Conservation (phyloP, 148 eudicot genomes). For the Chenopodium quinoa region DNA sequence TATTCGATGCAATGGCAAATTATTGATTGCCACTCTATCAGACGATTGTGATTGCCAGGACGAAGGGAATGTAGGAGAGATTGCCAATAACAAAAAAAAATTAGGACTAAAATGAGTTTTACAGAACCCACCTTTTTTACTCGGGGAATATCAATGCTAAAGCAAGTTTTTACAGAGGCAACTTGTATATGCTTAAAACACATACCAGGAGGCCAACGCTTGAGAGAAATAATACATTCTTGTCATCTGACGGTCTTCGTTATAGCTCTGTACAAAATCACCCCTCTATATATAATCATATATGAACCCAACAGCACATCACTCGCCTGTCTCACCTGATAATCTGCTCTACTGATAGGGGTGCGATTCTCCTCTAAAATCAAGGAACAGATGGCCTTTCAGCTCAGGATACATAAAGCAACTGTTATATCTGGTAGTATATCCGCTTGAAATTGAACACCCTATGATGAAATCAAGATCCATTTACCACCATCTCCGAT, state of each 20-base stretch:
- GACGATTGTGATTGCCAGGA: slow-evolving; percentile 2
- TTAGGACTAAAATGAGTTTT: slow-evolving; percentile 19
- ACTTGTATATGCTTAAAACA: slow-evolving; percentile 7
- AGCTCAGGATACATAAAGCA: background rate
- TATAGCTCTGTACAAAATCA: slow-evolving; percentile 32
- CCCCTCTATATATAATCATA: slow-evolving; percentile 1
- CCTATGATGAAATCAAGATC: slow-evolving; percentile 40
- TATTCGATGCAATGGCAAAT: slow-evolving; percentile 17
- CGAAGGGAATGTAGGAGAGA: background rate
- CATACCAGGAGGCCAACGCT: background rate
- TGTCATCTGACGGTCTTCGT: slow-evolving; percentile 10
- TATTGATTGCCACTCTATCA: slow-evolving; percentile 16
- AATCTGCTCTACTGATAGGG: background rate
- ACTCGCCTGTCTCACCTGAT: background rate
- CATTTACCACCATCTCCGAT: slow-evolving; percentile 67
- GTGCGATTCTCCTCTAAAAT: slow-evolving; percentile 4
- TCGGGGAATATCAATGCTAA: slow-evolving; percentile 18
- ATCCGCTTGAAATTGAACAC: background rate
- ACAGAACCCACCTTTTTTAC: slow-evolving; percentile 15
- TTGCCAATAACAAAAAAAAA: slow-evolving; percentile 4
- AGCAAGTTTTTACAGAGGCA: slow-evolving; percentile 20
- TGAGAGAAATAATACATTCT: slow-evolving; percentile 14
- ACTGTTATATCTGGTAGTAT: background rate
- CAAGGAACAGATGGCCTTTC: slow-evolving; percentile 5
- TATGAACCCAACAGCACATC: slow-evolving; percentile 15